Conservation (phyloP, 1,284 basidiomycete species). For the Sutorius eximius region DNA sequence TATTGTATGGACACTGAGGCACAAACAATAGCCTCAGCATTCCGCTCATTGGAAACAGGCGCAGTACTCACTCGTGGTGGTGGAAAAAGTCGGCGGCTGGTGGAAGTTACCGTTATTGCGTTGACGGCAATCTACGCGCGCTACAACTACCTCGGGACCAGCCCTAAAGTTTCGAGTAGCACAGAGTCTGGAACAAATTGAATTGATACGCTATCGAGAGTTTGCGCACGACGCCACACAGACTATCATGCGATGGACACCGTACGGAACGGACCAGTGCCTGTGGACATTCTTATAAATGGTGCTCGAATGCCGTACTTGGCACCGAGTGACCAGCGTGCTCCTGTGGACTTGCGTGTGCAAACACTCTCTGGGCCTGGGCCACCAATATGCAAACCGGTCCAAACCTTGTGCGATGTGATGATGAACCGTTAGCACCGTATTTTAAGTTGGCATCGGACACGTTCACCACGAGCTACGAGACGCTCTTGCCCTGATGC, state of each 20-base stretch:
- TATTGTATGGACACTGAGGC: conserved; percentile 61
- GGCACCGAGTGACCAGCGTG: not conserved
- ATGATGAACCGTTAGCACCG: conserved; percentile 4
- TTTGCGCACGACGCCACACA: conserved; percentile 15
- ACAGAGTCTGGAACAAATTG: conserved; percentile 4
- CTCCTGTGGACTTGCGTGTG: too few relatives aligned
- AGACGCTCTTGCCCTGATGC: conserved; percentile 9
- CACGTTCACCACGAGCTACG: conserved; percentile 3
- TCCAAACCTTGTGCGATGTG: conserved; percentile 15
- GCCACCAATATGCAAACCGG: conserved; percentile 10
- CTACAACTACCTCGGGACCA: conserved; percentile 13
- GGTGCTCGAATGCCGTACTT: conserved; percentile 22
- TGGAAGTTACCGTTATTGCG: conserved; percentile 1
- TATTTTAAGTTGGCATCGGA: not conserved
- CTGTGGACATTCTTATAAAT: conserved; percentile 22
- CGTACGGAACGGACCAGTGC: conserved; percentile 18
- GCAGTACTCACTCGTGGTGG: conserved; percentile 21
- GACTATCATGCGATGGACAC: not conserved
- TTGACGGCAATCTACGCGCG: conserved; percentile 1
- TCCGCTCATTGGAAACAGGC: not conserved
- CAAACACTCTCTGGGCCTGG: not conserved
- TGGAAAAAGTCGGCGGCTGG: not conserved
- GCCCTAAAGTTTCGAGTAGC: conserved; percentile 28
- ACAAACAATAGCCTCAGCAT: not conserved
- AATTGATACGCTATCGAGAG: conserved; percentile 1